Evolutionary conservation across 139 green algal species (phyloP), one percentile per base, ranked within the genome.

Genomic region (Bryopsis sp.): DNA sequence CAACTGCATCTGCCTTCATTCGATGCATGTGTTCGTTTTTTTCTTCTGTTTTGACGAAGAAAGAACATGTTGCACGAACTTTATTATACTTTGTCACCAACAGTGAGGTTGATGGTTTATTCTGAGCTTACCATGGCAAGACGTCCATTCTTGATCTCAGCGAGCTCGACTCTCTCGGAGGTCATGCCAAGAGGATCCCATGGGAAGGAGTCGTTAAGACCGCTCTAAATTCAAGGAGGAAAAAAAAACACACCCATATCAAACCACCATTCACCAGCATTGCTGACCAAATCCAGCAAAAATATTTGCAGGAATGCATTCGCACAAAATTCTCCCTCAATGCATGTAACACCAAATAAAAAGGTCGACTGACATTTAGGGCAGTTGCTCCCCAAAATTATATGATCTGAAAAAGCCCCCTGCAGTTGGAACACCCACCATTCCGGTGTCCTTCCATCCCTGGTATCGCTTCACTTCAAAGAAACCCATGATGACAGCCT

Each of bases 121-220:
- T n/a, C n/a, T n/a, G n/a, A n/a, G n/a, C 43, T 11, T 54, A 93
- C 81, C 90, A 96, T 96, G 37, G 90, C 90, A 1, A 95, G 82
- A 77, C 91, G 86, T 59, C 87, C 92, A 79, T 98, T 98, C 87
- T 98, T 98, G 70, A 98, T 71, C 87, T 98, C 93, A 87, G 94
- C 96, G 34, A 91, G 64, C 47, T 80, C 78, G 72, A 87, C 96
- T 61, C 87, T 77, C n/a, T 82, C 67, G 28, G 78, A 86, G 79
- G 87, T 88, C 80, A 93, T 76, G 74, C 81, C 81, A 47, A 81
- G 74, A 5, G 90, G 90, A 85, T 96, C 90, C 47, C 90, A 95
- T 66, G 90, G 90, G 78, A 90, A 94, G 48, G 74, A 79, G 79
- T 90, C 84, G 65, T 90, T 77, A 64, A 96, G 76, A 62, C 89